These are phyloP conservation scores for Zoysia japonica DNA, from an alignment of 176 grass and related monocot genomes.

Conservation along the genomic window DNA sequence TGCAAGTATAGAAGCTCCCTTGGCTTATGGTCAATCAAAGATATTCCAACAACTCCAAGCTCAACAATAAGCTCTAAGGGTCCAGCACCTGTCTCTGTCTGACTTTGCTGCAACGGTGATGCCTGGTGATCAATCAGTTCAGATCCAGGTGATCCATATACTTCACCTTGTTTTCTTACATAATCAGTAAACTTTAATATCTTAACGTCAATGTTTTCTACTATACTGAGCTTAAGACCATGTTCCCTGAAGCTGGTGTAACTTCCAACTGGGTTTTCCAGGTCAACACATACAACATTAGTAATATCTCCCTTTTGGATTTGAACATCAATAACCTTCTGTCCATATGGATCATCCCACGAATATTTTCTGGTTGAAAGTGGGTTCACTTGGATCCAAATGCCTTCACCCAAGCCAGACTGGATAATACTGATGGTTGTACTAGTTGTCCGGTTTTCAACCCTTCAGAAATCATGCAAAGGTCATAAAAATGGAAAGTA, in stretches of 20 bases:
- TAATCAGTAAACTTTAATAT: conserved; percentile 68
- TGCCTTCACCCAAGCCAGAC: conserved; percentile 62
- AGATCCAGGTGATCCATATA: conserved; percentile 30
- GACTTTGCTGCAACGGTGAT: conserved; percentile 40
- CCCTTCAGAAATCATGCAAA: conserved; percentile 54
- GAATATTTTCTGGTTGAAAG: conserved; percentile 79
- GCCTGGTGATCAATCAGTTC: conserved; percentile 39
- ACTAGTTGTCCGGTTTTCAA: conserved; percentile 67
- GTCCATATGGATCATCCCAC: conserved; percentile 84
- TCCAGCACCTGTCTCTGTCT: conserved; percentile 39
- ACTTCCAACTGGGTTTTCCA: conserved; percentile 59
- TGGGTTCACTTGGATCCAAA: conserved; percentile 75
- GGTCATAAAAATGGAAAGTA: conserved; percentile 14
- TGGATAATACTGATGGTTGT: conserved; percentile 57
- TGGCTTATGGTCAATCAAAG: conserved; percentile 91
- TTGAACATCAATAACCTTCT: conserved; percentile 67
- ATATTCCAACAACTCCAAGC: conserved; percentile 88
- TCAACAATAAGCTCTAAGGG: conserved; percentile 92
- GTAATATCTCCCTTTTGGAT: conserved; percentile 50
- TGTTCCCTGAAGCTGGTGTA: conserved; percentile 56
- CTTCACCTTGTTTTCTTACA: conserved; percentile 43
- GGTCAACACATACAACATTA: conserved; percentile 55
- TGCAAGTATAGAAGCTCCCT: conserved; percentile 87
- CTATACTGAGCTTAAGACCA: conserved; percentile 57
- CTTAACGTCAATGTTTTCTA: conserved; percentile 66